Conservation (phyloP, 805 yeast genomes). For the Suhomyces xylopsoci region DNA sequence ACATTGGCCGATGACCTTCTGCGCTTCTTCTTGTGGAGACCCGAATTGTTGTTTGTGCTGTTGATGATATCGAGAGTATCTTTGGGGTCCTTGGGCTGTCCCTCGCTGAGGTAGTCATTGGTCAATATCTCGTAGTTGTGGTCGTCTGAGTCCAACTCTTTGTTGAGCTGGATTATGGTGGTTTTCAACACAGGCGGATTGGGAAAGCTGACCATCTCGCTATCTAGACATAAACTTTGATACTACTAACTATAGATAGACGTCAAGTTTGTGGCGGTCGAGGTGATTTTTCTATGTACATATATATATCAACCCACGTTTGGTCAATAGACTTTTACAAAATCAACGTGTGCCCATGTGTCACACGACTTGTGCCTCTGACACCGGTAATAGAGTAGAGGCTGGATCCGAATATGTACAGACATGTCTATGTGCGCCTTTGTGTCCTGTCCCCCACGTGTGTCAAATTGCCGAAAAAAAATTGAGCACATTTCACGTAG, state of each 20-base stretch:
- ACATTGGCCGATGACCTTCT: conserved; percentile 38
- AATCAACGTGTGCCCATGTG: conserved; percentile 6
- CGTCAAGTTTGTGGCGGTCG: not conserved
- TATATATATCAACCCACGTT: conserved; percentile 8
- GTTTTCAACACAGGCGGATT: conserved; percentile 43
- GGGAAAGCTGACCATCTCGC: conserved; percentile 19
- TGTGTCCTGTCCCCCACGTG: not conserved
- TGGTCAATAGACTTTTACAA: conserved; percentile 1
- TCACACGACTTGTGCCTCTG: conserved; percentile 7
- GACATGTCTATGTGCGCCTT: not conserved
- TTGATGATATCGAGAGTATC: conserved; percentile 2
- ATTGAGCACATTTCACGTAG: not conserved
- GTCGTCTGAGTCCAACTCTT: conserved; percentile 41
- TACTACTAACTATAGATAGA: not conserved
- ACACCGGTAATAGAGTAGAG: not conserved
- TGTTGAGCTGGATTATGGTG: conserved; percentile 43
- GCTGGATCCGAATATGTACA: not conserved
- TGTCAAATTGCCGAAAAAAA: not conserved
- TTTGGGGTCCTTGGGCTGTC: conserved; percentile 6
- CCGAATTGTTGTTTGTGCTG: not conserved
- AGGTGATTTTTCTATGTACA: not conserved
- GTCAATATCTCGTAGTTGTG: conserved; percentile 42
- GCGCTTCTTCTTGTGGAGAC: conserved; percentile 27
- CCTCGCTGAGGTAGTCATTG: conserved; percentile 26
- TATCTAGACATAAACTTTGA: not conserved